Base-by-base conservation (phyloP, 2,329 filamentous ascomycete species). In the Daldinia eschscholtzii region DNA sequence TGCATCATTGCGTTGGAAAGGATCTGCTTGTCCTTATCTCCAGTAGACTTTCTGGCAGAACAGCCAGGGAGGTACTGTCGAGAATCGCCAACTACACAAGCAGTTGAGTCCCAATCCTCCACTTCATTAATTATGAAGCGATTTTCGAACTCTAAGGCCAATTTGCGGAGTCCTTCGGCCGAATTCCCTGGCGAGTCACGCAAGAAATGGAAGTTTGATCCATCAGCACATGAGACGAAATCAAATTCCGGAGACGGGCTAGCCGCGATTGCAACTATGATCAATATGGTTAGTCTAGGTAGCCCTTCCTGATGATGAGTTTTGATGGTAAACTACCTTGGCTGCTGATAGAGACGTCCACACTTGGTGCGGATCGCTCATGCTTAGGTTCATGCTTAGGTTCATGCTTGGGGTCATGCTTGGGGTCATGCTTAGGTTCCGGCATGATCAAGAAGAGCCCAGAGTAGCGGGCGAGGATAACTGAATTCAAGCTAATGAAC, bases 1-100 rank as follows among this genome's bases (percentile, higher is more conserved):
- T 70, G 57, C 66, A 77, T 74, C 73, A 76, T 75, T 3, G 71
- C 59, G 57, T 76, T 72, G 10, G 74, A 74, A 44, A 78, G 44
- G 7, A 72, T 28, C 35, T 73, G 72, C 30, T 65, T 62, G 13
- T 69, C 39, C 1, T 50, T 55, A 10, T 30, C n/a, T 12, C 39
- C 35, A 15, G 64, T 58, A 9, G 56, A 20, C 23, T 44, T 33
- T 10, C 26, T 3, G 18, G 26, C 35, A 18, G 59, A 37, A 23
- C 59, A 42, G 23, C 59, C 59, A 53, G 59, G 33, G 33, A 61
- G 10, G 30, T 9, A 26, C 28, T 48, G 57, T 28, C 37, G n/a
- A 7, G 26, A 10, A 9, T 35, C 33, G 7, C 33, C 33, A 7
- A 35, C 33, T 35, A 35, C 33, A 10, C 7, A 7, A 35, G 10